Percentiles rank a stretch among this genome's conserved stretches.
phyloP scores from a whole-genome alignment of 345 rosid genomes.

The Gossypium sturtianum region DNA sequence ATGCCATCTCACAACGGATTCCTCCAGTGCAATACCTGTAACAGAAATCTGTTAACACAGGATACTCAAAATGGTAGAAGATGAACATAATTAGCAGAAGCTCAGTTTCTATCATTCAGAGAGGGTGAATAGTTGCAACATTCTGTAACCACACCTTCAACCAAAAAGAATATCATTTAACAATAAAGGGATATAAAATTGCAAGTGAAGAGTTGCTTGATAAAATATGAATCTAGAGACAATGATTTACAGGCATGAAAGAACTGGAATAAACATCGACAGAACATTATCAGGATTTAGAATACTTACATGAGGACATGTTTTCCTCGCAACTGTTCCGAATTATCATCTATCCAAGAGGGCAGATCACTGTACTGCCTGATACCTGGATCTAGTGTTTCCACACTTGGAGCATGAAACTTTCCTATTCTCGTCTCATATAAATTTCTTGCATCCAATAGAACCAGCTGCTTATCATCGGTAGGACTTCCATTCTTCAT shows the following conservation, averaged over 20 bases:
- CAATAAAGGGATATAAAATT: background rate
- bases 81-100: background rate
- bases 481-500: constrained; percentile 20
- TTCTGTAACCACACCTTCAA: background rate
- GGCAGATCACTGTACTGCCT: constrained; percentile 93
- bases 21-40: constrained; percentile 97
- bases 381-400: constrained; percentile 78
- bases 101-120: background rate
- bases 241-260: background rate
- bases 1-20: constrained; percentile 98
- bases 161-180: background rate
- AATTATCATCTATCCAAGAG: constrained; percentile 73
- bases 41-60: background rate
- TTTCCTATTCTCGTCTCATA: constrained; percentile 93
- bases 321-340: constrained; percentile 62
- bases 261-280: background rate
- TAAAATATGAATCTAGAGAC: background rate
- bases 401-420: constrained; percentile 52
- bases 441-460: constrained; percentile 86
- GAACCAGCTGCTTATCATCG: constrained; percentile 45
- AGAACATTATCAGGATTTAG: constrained; percentile 14
- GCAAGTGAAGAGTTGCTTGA: background rate
- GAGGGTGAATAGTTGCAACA: background rate
- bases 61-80: background rate
- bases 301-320: constrained; percentile 66